Evolutionary conservation across 2,329 filamentous ascomycete genomes (phyloP).

Genomic region (Hypoxylon sp.): DNA sequence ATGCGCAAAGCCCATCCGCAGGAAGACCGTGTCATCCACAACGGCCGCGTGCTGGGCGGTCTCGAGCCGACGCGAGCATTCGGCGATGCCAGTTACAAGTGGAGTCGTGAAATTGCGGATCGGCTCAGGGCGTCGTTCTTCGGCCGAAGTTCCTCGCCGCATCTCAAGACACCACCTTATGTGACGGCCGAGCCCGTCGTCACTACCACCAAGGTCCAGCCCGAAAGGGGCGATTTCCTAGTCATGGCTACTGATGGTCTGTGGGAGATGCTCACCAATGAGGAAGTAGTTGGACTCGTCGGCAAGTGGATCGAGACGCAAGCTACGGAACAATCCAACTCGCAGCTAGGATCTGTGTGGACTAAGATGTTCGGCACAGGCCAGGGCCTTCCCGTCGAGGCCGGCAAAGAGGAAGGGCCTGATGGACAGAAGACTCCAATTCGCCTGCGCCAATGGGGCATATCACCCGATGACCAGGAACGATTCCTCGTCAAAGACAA

Average conservation of each 20-base stretch:
- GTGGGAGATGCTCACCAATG: constrained; percentile 99
- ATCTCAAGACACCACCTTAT: constrained; percentile 91
- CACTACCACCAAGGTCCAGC: constrained; percentile 90
- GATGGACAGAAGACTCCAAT: constrained; percentile 87
- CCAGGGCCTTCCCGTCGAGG: constrained; percentile 78
- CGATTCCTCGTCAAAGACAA: constrained; percentile 95
- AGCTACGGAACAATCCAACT: constrained; percentile 55
- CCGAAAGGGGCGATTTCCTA: constrained; percentile 90
- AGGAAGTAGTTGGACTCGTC: constrained; percentile 95
- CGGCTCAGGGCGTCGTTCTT: constrained; percentile 88
- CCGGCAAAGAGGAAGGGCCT: constrained; percentile 54
- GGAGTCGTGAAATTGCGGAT: constrained; percentile 84
- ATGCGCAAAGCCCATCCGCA: constrained; percentile 87
- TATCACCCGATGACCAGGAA: constrained; percentile 74
- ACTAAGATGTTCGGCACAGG: constrained; percentile 66
- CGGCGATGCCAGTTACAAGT: constrained; percentile 97
- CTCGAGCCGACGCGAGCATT: constrained; percentile 94
- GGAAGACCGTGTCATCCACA: constrained; percentile 85
- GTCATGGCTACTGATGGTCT: constrained; percentile 96
- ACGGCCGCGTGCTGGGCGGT: constrained; percentile 89
- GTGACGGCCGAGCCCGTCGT: constrained; percentile 96
- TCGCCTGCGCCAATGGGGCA: constrained; percentile 89
- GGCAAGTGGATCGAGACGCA: constrained; percentile 96
- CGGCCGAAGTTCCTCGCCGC: constrained; percentile 76
- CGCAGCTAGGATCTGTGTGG: constrained; percentile 76